Base-by-base conservation (phyloP, 352 stramenopile genomes). In the Peronospora belbahrii region DNA sequence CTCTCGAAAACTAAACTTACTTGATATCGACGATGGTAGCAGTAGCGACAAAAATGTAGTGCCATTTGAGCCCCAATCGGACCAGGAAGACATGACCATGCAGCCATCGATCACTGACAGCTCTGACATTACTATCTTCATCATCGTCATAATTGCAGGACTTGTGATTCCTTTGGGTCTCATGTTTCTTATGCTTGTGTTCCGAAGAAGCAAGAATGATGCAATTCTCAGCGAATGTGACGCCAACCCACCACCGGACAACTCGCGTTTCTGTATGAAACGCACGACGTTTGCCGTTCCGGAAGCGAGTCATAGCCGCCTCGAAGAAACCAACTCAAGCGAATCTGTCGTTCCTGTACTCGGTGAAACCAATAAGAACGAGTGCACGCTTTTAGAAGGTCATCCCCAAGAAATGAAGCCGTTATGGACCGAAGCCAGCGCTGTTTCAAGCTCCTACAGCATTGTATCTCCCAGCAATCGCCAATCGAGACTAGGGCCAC, bases 331-430 rank as follows among this genome's bases (percentile, higher is more conserved):
- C 17, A 48, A 60, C n/a, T 67, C 58, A 1, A 56, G 18, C 7
- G 52, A 37, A 1, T 64, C 59, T 0, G 40, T 56, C 14, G 48
- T 67, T 3, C 48, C 59, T 23, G 53, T 67, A 13, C 30, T 67
- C 5, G 54, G 39, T 6, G 48, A 53, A n/a, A n/a, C n/a, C 34
- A 48, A 48, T 20, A 22, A 31, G 20, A 53, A 19, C 11, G 25
- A 48, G 3, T 27, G 13, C n/a, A 64, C 54, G 10, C 34, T 58
- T 11, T 13, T 20, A 24, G 54, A 52, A 19, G 18, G 1, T 14
- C 28, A 30, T 47, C 47, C 49, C 20, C 28, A 40, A 18, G 48
- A 59, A 22, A 22, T 45, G 1, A 54, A 67, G 22, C 20, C 36
- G 2, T 61, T 40, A 2, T 61, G 48, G 59, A 49, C 48, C 6